These are phyloP conservation scores for Diaporthe vaccinii DNA, from an alignment of 2,329 filamentous ascomycete species.

Conservation along the genomic window DNA sequence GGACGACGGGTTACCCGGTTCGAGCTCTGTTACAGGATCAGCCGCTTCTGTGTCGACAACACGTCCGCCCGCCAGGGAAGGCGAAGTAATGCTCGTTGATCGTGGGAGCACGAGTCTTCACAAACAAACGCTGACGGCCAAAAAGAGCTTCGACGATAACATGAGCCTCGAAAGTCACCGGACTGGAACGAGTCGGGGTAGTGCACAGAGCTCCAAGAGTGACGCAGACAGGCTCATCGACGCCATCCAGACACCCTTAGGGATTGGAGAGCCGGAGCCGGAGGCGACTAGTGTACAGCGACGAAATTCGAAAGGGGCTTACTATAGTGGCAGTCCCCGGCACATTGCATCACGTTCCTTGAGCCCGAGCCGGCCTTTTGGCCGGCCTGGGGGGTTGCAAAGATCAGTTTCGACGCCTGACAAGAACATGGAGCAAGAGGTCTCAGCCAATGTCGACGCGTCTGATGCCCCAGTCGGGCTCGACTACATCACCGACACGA, in stretches of 20 bases:
- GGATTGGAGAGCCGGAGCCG: slow-evolving; percentile 55
- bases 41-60: slow-evolving; percentile 50
- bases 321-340: slow-evolving; percentile 8
- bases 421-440: slow-evolving; percentile 5
- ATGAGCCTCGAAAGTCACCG: slow-evolving; percentile 56
- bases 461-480: slow-evolving; percentile 51
- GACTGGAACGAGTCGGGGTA: slow-evolving; percentile 64
- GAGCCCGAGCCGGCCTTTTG: slow-evolving; percentile 33
- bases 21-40: slow-evolving; percentile 43
- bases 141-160: slow-evolving; percentile 53
- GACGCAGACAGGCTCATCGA: slow-evolving; percentile 80
- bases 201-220: slow-evolving; percentile 65
- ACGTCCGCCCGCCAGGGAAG: slow-evolving; percentile 51
- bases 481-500: slow-evolving; percentile 58
- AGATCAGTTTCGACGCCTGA: slow-evolving; percentile 42
- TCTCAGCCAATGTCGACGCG: background rate
- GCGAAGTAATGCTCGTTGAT: slow-evolving; percentile 75
- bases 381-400: slow-evolving; percentile 14
- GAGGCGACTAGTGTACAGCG: slow-evolving; percentile 41
- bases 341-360: slow-evolving; percentile 30
- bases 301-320: slow-evolving; percentile 37
- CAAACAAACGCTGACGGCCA: slow-evolving; percentile 44
- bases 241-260: slow-evolving; percentile 74
- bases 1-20: background rate
- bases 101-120: slow-evolving; percentile 50